Percentiles rank a stretch among this genome's conserved stretches.
phyloP scores from a whole-genome alignment of 1,284 basidiomycete species.

The Leccinum fallax region DNA sequence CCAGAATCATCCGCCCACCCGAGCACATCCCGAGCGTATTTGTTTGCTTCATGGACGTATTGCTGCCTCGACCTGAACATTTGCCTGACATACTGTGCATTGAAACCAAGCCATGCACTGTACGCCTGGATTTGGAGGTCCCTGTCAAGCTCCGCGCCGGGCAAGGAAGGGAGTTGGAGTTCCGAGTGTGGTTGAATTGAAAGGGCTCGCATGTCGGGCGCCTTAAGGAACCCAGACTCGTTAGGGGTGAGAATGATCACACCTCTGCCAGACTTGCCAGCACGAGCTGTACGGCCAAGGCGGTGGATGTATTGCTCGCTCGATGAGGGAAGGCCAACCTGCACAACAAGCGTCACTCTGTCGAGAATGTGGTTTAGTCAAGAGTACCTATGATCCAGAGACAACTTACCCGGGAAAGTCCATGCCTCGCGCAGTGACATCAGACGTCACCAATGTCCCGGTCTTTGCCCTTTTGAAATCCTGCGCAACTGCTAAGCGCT shows the following conservation, averaged over 20 bases:
- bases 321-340: conserved; percentile 78
- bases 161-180: conserved; percentile 26
- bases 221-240: conserved; percentile 57
- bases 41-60: conserved; percentile 48
- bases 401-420: conserved; percentile 78
- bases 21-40: conserved; percentile 46
- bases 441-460: conserved; percentile 79
- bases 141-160: conserved; percentile 31
- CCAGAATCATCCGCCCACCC: conserved; percentile 40
- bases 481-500: conserved; percentile 50
- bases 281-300: conserved; percentile 89
- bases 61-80: conserved; percentile 45
- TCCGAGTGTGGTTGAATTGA: conserved; percentile 39
- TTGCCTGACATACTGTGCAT: conserved; percentile 46
- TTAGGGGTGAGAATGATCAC: conserved; percentile 58
- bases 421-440: conserved; percentile 90
- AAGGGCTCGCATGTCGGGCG: conserved; percentile 44
- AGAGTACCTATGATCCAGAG: conserved; percentile 49
- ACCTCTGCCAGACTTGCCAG: conserved; percentile 68
- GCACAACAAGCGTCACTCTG: conserved; percentile 61
- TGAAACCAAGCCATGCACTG: conserved; percentile 61
- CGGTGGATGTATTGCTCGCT: conserved; percentile 89
- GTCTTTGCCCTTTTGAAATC: conserved; percentile 49
- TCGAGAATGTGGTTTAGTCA: conserved; percentile 18
- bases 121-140: conserved; percentile 56